Conservation (phyloP, 140 eudicot genomes). For the Bidens hawaiensis region DNA sequence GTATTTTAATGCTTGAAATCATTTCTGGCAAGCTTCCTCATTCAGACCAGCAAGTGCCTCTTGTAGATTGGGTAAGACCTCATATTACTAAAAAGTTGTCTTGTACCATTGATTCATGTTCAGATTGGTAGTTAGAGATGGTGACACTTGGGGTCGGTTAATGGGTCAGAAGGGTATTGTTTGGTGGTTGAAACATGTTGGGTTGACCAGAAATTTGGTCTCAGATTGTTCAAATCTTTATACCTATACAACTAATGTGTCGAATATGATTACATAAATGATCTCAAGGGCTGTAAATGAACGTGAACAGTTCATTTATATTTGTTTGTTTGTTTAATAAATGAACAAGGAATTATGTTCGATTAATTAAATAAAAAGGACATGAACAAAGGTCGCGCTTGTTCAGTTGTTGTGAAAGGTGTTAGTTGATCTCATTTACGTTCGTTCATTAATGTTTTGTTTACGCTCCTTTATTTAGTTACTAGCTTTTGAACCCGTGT, state of each 20-base stretch:
- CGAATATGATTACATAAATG: neutral
- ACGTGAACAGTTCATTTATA: too few species aligned
- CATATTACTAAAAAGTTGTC: neutral
- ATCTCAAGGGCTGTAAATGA: too few species aligned
- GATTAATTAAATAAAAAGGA: too few species aligned
- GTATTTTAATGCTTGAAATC: conserved; percentile 73
- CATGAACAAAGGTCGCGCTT: too few species aligned
- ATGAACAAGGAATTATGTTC: too few species aligned
- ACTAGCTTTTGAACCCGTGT: too few species aligned
- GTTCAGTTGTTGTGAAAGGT: too few species aligned
- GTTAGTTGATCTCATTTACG: too few species aligned
- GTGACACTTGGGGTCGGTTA: neutral
- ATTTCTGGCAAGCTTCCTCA: conserved; percentile 71
- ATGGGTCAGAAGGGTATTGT: neutral
- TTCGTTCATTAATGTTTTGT: too few species aligned
- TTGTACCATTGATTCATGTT: neutral
- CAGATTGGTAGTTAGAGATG: neutral
- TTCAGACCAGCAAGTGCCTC: conserved; percentile 47
- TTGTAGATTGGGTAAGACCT: conserved; percentile 57
- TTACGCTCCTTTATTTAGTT: too few species aligned
- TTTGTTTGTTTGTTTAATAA: too few species aligned
- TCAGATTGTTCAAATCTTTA: neutral
- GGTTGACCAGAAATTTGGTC: neutral
- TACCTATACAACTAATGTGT: neutral
- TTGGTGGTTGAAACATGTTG: neutral